A percentile compares a stretch with the other conserved stretches of the same genome.
Evolutionary conservation across 768 basidiomycete species (phyloP).

Genomic region (Lentinus brumalis): DNA sequence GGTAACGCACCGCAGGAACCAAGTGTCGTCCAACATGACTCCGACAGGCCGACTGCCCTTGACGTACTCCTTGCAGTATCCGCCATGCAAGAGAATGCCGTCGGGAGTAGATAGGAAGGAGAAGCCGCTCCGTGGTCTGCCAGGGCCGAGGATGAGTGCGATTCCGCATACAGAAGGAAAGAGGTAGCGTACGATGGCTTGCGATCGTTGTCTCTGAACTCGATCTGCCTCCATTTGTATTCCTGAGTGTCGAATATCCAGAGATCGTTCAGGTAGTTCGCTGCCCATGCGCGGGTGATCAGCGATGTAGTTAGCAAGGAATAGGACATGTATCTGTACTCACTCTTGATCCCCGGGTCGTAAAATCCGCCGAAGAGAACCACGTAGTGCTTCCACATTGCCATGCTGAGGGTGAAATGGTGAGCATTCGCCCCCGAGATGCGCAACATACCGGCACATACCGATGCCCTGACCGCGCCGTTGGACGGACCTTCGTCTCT

Average conservation of each 20-base stretch:
- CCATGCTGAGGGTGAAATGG: constrained; percentile 58
- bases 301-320: neutral
- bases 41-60: constrained; percentile 87
- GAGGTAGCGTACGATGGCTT: constrained; percentile 63
- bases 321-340: constrained; percentile 21
- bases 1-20: constrained; percentile 70
- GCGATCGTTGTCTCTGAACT: constrained; percentile 68
- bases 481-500: constrained; percentile 81
- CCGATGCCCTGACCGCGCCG: constrained; percentile 83
- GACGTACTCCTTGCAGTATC: constrained; percentile 87
- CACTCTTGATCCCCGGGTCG: constrained; percentile 83
- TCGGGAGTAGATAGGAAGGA: constrained; percentile 80
- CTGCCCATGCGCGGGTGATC: constrained; percentile 38
- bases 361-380: constrained; percentile 91
- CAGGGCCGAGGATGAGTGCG: neutral
- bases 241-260: constrained; percentile 88
- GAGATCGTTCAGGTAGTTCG: constrained; percentile 79
- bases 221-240: constrained; percentile 82
- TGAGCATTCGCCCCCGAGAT: neutral
- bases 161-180: neutral
- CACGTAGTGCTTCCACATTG: constrained; percentile 85
- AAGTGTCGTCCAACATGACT: constrained; percentile 88
- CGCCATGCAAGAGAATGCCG: constrained; percentile 82
- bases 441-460: constrained; percentile 33
- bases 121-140: constrained; percentile 77